Evolutionary conservation across 768 basidiomycete species (phyloP).

Genomic region (Russula abietina): DNA sequence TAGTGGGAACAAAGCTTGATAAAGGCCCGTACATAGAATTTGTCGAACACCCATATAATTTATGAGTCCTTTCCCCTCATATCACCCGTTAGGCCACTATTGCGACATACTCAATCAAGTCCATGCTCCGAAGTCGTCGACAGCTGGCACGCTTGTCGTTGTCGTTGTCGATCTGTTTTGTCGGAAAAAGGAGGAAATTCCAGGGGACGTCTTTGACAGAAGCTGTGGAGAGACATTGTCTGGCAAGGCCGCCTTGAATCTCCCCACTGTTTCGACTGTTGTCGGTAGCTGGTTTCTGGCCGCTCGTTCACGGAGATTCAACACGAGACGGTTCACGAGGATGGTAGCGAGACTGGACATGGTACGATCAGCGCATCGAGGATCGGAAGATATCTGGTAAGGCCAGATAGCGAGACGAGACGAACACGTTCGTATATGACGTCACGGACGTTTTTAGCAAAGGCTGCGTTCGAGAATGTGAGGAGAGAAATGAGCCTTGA

Average conservation of each 20-base stretch:
- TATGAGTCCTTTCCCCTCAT: too few species aligned
- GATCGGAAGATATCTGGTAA: background rate
- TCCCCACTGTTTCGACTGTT: conserved; percentile 3
- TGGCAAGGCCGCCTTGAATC: conserved; percentile 2
- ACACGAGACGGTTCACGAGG: conserved; percentile 15
- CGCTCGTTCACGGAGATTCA: conserved; percentile 13
- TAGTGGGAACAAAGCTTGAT: too few species aligned
- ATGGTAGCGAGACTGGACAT: conserved; percentile 6
- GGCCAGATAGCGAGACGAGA: background rate
- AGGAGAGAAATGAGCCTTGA: background rate
- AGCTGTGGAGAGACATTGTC: too few species aligned
- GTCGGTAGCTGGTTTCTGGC: background rate
- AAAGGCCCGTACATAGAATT: too few species aligned
- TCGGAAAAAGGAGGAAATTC: too few species aligned
- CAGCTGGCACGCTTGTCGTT: too few species aligned
- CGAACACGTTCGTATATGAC: conserved; percentile 16
- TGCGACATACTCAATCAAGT: too few species aligned
- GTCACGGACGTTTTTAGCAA: conserved; percentile 1
- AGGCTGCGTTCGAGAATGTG: background rate
- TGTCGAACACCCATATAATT: too few species aligned
- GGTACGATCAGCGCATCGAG: background rate
- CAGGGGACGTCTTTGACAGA: too few species aligned
- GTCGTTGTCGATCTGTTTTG: too few species aligned
- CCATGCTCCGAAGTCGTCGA: too few species aligned
- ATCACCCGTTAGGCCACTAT: too few species aligned